Evolutionary conservation across 345 rosid genomes (phyloP).

Genomic region (Salix brachista): DNA sequence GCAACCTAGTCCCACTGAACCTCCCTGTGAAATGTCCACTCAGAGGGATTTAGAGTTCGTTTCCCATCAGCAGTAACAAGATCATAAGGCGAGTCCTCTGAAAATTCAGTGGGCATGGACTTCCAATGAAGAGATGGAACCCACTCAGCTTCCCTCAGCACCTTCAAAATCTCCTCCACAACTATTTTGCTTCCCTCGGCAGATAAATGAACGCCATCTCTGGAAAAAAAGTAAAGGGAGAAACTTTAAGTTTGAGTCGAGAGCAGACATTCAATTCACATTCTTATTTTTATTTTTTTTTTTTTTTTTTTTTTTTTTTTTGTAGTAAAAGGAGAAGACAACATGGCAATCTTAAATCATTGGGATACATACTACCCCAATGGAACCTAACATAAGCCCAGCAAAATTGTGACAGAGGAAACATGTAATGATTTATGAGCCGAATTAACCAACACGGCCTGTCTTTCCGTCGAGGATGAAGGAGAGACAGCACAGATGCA

Average conservation of each 20-base stretch:
- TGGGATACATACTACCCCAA: neutral
- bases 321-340: neutral
- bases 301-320: too few relatives aligned
- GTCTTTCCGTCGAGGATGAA: neutral
- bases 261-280: neutral
- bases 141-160: slow-evolving; percentile 81
- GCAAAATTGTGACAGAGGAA: neutral
- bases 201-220: slow-evolving; percentile 88
- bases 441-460: neutral
- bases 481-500: neutral
- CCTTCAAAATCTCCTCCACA: slow-evolving; percentile 72
- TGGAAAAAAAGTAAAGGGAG: neutral
- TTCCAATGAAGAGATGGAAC: slow-evolving; percentile 87
- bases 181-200: slow-evolving; percentile 88
- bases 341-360: neutral
- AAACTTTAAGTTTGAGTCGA: neutral
- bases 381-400: neutral
- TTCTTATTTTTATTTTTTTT: too few relatives aligned
- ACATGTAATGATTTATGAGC: neutral
- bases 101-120: slow-evolving; percentile 77
- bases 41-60: slow-evolving; percentile 64
- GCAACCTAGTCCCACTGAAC: slow-evolving; percentile 61
- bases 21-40: slow-evolving; percentile 82
- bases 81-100: slow-evolving; percentile 69
- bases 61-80: slow-evolving; percentile 79